Conservation (phyloP, 345 rosid genomes). For the Schrenkiella parvula region DNA sequence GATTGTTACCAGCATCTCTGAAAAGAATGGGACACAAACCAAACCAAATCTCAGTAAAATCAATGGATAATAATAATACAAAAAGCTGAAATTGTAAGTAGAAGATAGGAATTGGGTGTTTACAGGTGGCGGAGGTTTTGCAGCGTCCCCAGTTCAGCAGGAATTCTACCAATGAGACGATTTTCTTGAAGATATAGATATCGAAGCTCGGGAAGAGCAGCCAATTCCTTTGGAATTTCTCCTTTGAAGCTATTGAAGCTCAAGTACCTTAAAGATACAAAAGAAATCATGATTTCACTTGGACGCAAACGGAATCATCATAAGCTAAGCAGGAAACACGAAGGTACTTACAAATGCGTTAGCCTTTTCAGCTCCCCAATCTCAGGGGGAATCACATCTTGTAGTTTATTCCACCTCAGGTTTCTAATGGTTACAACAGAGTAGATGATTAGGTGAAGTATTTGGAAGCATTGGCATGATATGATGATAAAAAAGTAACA, state of each 20-base stretch:
- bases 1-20: conserved; percentile 96
- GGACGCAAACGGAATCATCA: neutral
- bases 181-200: conserved; percentile 91
- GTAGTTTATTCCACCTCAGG: conserved; percentile 93
- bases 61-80: neutral
- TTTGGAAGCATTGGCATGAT: neutral
- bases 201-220: conserved; percentile 82
- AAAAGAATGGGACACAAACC: conserved; percentile 7
- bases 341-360: conserved; percentile 73
- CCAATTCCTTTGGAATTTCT: conserved; percentile 86
- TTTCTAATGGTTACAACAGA: conserved; percentile 44
- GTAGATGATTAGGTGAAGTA: conserved; percentile 1
- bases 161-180: conserved; percentile 80
- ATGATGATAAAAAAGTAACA: neutral
- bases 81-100: neutral
- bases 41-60: neutral
- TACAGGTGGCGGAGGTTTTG: conserved; percentile 64
- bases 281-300: neutral
- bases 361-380: conserved; percentile 85
- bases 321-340: neutral
- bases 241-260: conserved; percentile 96
- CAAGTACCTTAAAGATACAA: conserved; percentile 45
- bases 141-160: conserved; percentile 70
- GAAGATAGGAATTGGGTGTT: conserved; percentile 11
- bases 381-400: conserved; percentile 87